phyloP scores from a whole-genome alignment of 2,329 filamentous ascomycete species.

The Phialemoniopsis sp. region DNA sequence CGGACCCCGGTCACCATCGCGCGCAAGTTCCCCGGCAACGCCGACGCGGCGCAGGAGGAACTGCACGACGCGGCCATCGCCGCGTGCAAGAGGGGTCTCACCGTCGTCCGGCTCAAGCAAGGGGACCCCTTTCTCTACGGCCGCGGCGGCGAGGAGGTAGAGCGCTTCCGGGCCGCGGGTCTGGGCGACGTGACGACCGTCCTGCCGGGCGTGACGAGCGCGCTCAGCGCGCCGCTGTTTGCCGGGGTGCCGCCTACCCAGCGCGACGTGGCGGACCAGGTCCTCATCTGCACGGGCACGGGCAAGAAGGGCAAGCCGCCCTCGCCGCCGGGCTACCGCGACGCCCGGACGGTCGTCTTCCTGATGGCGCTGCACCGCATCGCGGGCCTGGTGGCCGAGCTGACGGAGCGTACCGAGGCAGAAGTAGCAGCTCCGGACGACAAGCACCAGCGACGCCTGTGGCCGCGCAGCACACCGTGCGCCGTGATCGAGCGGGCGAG shows the following conservation, averaged over 20 bases:
- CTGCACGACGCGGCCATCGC: constrained; percentile 74
- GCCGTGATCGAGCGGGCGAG: constrained; percentile 91
- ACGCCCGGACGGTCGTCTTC: constrained; percentile 81
- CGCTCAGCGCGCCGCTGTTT: constrained; percentile 82
- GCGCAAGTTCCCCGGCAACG: constrained; percentile 96
- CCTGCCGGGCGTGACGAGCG: constrained; percentile 85
- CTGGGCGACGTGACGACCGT: constrained; percentile 60
- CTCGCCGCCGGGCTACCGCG: constrained; percentile 73
- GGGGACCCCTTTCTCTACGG: constrained; percentile 97
- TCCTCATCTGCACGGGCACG: constrained; percentile 94
- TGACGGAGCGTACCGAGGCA: constrained; percentile 44
- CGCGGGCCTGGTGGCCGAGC: constrained; percentile 63
- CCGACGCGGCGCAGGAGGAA: constrained; percentile 88
- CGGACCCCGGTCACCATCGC: constrained; percentile 88
- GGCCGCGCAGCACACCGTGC: constrained; percentile 78
- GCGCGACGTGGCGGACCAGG: constrained; percentile 83
- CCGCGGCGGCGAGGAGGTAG: constrained; percentile 86
- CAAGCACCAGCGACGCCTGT: constrained; percentile 38
- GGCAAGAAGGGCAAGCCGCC: constrained; percentile 84
- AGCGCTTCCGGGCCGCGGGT: constrained; percentile 73
- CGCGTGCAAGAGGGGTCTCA: constrained; percentile 62
- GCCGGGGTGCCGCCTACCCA: constrained; percentile 86
- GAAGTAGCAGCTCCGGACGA: background rate
- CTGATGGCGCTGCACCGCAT: constrained; percentile 93
- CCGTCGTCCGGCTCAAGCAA: constrained; percentile 87